Percentiles rank a stretch among this genome's conserved stretches.
Conservation (phyloP, 345 rosid species). For the Melaleuca alternifolia region DNA sequence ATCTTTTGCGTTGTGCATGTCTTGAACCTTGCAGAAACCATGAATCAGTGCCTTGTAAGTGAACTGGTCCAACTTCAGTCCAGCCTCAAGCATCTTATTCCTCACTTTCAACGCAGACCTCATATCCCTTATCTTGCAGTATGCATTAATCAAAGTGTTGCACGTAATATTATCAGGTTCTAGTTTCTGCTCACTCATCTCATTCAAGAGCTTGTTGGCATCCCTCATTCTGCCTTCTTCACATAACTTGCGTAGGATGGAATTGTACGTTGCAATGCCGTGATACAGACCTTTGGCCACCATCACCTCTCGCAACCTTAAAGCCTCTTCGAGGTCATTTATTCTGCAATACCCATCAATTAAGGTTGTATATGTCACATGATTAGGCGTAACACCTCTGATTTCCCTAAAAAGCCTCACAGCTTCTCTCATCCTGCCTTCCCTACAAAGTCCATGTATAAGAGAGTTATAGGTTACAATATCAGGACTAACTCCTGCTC, state of each 20-base stretch:
- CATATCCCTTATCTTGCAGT: constrained; percentile 77
- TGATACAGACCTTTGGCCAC: constrained; percentile 61
- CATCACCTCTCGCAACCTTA: constrained; percentile 63
- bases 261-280: constrained; percentile 64
- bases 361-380: constrained; percentile 70
- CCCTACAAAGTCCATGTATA: constrained; percentile 63
- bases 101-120: constrained; percentile 76
- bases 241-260: constrained; percentile 70
- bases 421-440: constrained; percentile 96
- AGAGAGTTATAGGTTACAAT: constrained; percentile 76
- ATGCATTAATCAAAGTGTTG: constrained; percentile 83
- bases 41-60: constrained; percentile 75
- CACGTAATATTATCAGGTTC: constrained; percentile 85
- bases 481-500: constrained; percentile 57
- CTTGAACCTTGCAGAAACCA: constrained; percentile 67
- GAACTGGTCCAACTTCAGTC: constrained; percentile 51
- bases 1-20: constrained; percentile 67
- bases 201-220: constrained; percentile 60
- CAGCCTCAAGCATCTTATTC: constrained; percentile 71
- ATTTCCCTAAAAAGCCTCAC: constrained; percentile 61
- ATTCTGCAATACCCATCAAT: constrained; percentile 86
- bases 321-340: constrained; percentile 66
- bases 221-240: constrained; percentile 78
- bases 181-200: constrained; percentile 65
- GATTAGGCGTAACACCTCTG: constrained; percentile 46